Conservation (phyloP, 1,284 basidiomycete genomes). For the Melanopsichium pennsylvanicum region DNA sequence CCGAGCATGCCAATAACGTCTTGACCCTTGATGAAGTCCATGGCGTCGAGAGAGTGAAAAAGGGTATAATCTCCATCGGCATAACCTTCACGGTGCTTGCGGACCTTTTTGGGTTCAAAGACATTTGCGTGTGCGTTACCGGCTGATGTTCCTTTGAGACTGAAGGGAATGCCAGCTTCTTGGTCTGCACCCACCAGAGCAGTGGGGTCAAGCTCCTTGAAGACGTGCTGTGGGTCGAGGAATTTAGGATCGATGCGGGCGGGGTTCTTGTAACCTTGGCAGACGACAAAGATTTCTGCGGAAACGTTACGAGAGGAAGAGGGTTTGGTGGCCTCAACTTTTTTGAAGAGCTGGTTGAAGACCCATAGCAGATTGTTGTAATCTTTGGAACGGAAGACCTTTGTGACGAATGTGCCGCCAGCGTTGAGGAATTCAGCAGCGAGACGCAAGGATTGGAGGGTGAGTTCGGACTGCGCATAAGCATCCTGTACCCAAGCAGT, state of each 20-base stretch:
- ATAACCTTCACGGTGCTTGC: constrained; percentile 91
- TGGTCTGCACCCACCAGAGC: constrained; percentile 17
- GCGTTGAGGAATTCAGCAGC: constrained; percentile 94
- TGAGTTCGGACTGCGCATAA: constrained; percentile 95
- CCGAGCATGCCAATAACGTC: constrained; percentile 78
- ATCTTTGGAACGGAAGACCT: constrained; percentile 97
- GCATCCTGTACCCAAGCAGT: constrained; percentile 99
- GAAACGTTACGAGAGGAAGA: constrained; percentile 98
- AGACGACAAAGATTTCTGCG: constrained; percentile 99
- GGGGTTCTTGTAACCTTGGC: constrained; percentile 92
- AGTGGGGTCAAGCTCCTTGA: constrained; percentile 79
- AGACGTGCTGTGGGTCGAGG: constrained; percentile 95
- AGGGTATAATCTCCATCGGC: constrained; percentile 92
- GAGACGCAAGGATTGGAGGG: constrained; percentile 92
- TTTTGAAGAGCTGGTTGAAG: constrained; percentile 93
- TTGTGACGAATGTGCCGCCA: constrained; percentile 90
- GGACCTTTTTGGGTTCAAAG: constrained; percentile 96
- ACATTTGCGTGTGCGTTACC: constrained; percentile 73
- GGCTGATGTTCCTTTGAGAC: constrained; percentile 54
- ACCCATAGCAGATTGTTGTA: constrained; percentile 99
- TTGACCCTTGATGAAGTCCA: constrained; percentile 75
- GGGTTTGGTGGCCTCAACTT: constrained; percentile 98
- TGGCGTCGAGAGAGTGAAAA: constrained; percentile 78
- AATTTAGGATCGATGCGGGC: constrained; percentile 97
- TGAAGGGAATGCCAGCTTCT: constrained; percentile 37